These are phyloP conservation scores for Aspergillus sclerotialis DNA, from an alignment of 2,329 filamentous ascomycete genomes.

Conservation along the genomic window DNA sequence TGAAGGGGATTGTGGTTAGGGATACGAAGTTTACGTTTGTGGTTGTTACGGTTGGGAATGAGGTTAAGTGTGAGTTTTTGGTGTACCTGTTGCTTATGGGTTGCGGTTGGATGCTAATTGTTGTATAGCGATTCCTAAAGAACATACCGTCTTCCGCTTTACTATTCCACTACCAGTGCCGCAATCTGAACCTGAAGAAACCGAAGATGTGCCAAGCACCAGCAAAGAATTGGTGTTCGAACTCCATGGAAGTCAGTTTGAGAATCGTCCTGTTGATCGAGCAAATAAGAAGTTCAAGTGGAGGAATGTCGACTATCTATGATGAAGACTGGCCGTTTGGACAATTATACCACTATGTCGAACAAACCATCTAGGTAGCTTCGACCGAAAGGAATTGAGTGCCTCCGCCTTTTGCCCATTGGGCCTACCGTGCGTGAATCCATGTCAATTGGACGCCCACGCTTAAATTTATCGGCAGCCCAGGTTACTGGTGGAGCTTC, in stretches of 20 bases:
- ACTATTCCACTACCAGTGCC: conserved; percentile 49
- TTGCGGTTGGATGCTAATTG: background rate
- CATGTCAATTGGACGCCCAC: too few relatives aligned
- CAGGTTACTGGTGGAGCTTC: too few relatives aligned
- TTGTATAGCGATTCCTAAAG: conserved; percentile 68
- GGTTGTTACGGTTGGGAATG: conserved; percentile 65
- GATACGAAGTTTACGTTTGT: conserved; percentile 85
- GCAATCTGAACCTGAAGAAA: conserved; percentile 10
- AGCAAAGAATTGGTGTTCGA: conserved; percentile 64
- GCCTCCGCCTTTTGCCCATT: too few relatives aligned
- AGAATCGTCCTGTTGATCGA: conserved; percentile 72
- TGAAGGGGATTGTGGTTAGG: conserved; percentile 78
- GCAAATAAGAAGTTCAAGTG: conserved; percentile 88
- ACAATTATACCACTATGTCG: too few relatives aligned
- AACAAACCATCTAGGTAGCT: too few relatives aligned
- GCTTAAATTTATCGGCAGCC: too few relatives aligned
- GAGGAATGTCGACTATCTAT: conserved; percentile 66
- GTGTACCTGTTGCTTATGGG: background rate
- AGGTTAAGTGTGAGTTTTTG: conserved; percentile 55
- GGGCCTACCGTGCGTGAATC: too few relatives aligned
- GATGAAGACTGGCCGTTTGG: too few relatives aligned
- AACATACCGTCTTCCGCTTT: conserved; percentile 78
- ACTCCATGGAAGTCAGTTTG: conserved; percentile 79
- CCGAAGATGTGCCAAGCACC: conserved; percentile 6
- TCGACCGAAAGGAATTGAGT: too few relatives aligned